phyloP scores from a whole-genome alignment of 768 basidiomycete species.

The Russula emetica region DNA sequence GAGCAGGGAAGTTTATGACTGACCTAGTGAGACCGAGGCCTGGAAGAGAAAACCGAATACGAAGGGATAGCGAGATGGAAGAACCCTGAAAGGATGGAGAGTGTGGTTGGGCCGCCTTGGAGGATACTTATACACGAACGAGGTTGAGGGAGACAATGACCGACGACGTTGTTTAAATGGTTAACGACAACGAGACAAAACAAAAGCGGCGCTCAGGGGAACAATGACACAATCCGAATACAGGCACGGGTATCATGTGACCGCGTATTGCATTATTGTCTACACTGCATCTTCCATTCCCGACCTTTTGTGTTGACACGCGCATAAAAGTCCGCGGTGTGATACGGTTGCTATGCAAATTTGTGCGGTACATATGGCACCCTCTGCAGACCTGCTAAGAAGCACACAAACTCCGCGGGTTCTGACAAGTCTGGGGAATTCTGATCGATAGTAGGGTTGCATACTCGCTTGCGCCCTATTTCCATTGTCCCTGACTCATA shows the following conservation, averaged over 20 bases:
- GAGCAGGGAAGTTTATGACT: neutral
- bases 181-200: slow-evolving; percentile 35
- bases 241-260: slow-evolving; percentile 32
- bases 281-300: neutral
- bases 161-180: slow-evolving; percentile 17
- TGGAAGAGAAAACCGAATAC: slow-evolving; percentile 23
- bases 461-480: neutral
- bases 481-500: neutral
- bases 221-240: slow-evolving; percentile 30
- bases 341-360: slow-evolving; percentile 8
- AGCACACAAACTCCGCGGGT: neutral
- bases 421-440: neutral
- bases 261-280: slow-evolving; percentile 26
- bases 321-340: too few relatives aligned
- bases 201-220: slow-evolving; percentile 32
- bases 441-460: neutral
- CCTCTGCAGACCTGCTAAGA: neutral
- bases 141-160: slow-evolving; percentile 33
- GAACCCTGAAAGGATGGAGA: slow-evolving; percentile 21
- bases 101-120: neutral
- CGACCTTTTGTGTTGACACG: slow-evolving; percentile 8
- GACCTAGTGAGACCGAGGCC: slow-evolving; percentile 11
- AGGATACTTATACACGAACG: slow-evolving; percentile 34
- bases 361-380: neutral
- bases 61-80: slow-evolving; percentile 7